Conservation (phyloP, 164 flowering plant species). For the Berberis vulgaris region DNA sequence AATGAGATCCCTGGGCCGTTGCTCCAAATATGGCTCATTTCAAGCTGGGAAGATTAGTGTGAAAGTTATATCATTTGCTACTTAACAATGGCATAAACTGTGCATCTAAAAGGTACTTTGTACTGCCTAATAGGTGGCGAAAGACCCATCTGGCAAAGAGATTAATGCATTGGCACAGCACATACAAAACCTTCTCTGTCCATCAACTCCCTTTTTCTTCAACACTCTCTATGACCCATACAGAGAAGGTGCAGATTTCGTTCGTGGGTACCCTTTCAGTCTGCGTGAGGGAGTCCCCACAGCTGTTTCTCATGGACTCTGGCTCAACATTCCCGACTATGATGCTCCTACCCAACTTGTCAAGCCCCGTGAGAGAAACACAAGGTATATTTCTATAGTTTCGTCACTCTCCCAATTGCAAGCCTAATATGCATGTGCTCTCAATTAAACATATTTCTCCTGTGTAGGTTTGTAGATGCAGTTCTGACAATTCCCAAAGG, state of each 20-base stretch:
- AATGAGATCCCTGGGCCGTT: no score
- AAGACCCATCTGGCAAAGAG: slow-evolving; percentile 58
- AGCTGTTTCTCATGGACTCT: slow-evolving; percentile 70
- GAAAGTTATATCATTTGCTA: no score
- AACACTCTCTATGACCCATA: slow-evolving; percentile 75
- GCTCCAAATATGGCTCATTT: no score
- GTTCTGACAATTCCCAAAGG: slow-evolving; percentile 66
- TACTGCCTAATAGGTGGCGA: slow-evolving; percentile 42
- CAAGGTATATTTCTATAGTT: slow-evolving; percentile 26
- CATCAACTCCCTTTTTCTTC: slow-evolving; percentile 72
- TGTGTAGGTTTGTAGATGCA: slow-evolving; percentile 54
- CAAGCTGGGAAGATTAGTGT: no score
- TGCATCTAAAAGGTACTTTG: not conserved
- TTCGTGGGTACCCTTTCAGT: slow-evolving; percentile 78
- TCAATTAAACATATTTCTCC: not conserved
- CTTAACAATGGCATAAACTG: not conserved
- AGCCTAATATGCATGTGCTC: not conserved
- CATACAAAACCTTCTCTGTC: slow-evolving; percentile 54
- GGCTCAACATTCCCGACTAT: slow-evolving; percentile 76
- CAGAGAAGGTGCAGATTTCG: slow-evolving; percentile 67
- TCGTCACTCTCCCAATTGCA: not conserved
- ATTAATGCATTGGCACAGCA: slow-evolving; percentile 75
- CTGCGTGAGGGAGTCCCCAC: slow-evolving; percentile 67
- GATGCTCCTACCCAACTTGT: slow-evolving; percentile 83
- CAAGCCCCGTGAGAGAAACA: slow-evolving; percentile 67